Evolutionary conservation across 139 green algal genomes (phyloP), one percentile per base, ranked within the genome.

Genomic region (Chlorella sp.): DNA sequence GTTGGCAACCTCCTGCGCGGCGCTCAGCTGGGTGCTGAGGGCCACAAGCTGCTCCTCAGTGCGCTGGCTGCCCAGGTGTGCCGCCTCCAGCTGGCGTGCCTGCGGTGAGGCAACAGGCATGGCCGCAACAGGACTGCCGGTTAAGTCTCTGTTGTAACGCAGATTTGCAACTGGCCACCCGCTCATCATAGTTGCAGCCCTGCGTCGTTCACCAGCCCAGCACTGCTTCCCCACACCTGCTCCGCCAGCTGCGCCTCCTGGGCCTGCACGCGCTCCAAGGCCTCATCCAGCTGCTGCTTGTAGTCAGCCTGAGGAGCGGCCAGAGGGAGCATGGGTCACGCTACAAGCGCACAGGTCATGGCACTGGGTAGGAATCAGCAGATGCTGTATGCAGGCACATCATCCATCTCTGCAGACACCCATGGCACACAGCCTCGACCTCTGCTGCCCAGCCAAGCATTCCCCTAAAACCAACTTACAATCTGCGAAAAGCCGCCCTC

Each of bases 21-120:
- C 32, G 17, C 69, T 71, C 81, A 86, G 73, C 81, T 86, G 81
- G 3, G 81, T 78, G 30, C 41, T 67, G 11, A 86, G 65, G 17
- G 72, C 81, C 7, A 86, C 81, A 13, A 86, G 60, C 79, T 84
- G 79, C 44, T 76, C 79, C 64, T 84, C 79, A 1, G 21, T 65
- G 12, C 64, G 63, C 41, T 47, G 41, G n/a, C 21, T 55, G 41
- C 41, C 64, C 28, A 32, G 64, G 64, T 26, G 51, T 18, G 39
- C 65, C 0, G 67, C 73, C 20, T 17, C 81, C 67, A 65, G 63
- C 56, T 34, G 13, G 1, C 17, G 30, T 9, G 81, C 81, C n/a
- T 67, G 41, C 39, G 68, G 44, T 3, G 13, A 21, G n/a, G 26
- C 57, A 18, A 13, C n/a, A 25, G 64, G 12, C 34, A 25, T 2